A percentile compares a stretch with the other conserved stretches of the same genome.
phyloP scores from a whole-genome alignment of 345 rosid genomes.

The Gossypium herbaceum region DNA sequence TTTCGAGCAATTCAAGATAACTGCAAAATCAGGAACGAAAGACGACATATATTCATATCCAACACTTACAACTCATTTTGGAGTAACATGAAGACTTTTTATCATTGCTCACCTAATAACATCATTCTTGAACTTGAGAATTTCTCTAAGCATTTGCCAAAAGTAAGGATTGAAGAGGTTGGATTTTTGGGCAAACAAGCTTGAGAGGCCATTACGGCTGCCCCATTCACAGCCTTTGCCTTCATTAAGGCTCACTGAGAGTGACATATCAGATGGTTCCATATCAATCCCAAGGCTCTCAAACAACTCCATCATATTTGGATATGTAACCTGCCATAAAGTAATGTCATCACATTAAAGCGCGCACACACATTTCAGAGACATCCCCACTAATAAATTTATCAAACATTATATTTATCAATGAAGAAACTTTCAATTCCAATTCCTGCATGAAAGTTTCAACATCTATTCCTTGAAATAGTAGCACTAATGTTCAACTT shows the following conservation, averaged over 20 bases:
- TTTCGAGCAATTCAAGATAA: conserved; percentile 64
- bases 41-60: too few relatives aligned
- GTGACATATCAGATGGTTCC: conserved; percentile 83
- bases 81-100: neutral
- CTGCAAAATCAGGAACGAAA: conserved; percentile 17
- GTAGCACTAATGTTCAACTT: neutral
- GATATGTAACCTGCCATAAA: conserved; percentile 72
- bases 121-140: conserved; percentile 60
- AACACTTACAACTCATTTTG: neutral
- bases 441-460: neutral
- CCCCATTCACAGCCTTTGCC: conserved; percentile 92
- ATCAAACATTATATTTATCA: neutral
- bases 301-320: conserved; percentile 89
- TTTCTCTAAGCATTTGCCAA: conserved; percentile 81
- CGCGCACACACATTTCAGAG: neutral
- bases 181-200: conserved; percentile 73
- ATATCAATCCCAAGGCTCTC: conserved; percentile 77
- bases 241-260: conserved; percentile 71
- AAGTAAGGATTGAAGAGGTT: conserved; percentile 60
- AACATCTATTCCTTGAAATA: neutral
- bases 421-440: neutral
- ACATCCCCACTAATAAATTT: neutral
- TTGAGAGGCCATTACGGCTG: conserved; percentile 62
- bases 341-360: neutral
- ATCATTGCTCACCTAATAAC: conserved; percentile 38